Evolutionary conservation across 331 rosid species (phyloP).

Genomic region (Telfairia occidentalis): DNA sequence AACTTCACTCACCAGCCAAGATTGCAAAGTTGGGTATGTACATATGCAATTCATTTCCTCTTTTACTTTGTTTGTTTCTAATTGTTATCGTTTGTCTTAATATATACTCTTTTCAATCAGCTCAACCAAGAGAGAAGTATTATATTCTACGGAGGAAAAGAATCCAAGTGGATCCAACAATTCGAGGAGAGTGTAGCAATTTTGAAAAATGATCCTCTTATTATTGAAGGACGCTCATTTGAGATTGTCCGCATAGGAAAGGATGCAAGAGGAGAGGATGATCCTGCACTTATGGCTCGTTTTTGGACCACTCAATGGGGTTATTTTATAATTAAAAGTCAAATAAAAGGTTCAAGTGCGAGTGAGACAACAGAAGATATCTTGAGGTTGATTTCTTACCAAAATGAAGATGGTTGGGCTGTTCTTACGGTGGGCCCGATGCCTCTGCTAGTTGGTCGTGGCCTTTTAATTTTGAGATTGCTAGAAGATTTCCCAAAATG

Average conservation of each 20-base stretch:
- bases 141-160: slow-evolving; percentile 10
- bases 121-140: slow-evolving; percentile 5
- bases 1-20: slow-evolving; percentile 1
- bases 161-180: not conserved
- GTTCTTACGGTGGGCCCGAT: not conserved
- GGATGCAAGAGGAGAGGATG: not conserved
- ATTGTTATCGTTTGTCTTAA: not conserved
- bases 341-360: not conserved
- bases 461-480: not conserved
- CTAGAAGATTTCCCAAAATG: not conserved
- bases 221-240: not conserved
- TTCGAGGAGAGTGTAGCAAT: slow-evolving; percentile 3
- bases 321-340: not conserved
- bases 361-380: slow-evolving; percentile 5
- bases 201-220: not conserved
- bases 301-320: slow-evolving; percentile 10
- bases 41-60: no score
- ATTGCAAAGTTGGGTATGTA: slow-evolving; percentile 2
- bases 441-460: not conserved
- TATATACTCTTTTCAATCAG: not conserved
- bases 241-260: slow-evolving; percentile 7
- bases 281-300: slow-evolving; percentile 5
- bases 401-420: slow-evolving; percentile 8
- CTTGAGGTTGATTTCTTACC: not conserved
- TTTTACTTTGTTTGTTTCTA: no score